Percentiles rank a stretch among this genome's conserved stretches.
These are phyloP conservation scores for Aspergillus sp. DNA, from an alignment of 2,329 filamentous ascomycete genomes.

Conservation along the genomic window DNA sequence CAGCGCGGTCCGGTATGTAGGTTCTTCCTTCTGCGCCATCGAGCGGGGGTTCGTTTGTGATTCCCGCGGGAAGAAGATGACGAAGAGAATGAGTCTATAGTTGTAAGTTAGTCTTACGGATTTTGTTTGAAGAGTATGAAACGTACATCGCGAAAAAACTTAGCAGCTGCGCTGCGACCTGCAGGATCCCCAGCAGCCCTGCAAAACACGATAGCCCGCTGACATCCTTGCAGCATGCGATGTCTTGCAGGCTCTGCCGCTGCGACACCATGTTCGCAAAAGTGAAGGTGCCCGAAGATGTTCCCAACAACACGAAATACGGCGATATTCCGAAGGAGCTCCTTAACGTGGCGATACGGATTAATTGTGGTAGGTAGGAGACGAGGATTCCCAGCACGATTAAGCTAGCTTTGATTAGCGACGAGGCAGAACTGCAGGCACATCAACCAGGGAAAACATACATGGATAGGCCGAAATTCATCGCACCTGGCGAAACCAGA, in stretches of 20 bases:
- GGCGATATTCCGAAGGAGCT: constrained; percentile 94
- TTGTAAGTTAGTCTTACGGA: background rate
- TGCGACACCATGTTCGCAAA: constrained; percentile 91
- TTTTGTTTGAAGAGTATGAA: background rate
- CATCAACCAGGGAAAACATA: constrained; percentile 31
- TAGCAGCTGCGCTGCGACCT: constrained; percentile 87
- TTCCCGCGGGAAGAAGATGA: constrained; percentile 83
- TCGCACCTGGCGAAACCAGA: constrained; percentile 51
- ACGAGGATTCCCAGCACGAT: constrained; percentile 85
- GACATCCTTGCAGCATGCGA: constrained; percentile 81
- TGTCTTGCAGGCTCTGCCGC: constrained; percentile 77
- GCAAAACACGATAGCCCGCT: constrained; percentile 80
- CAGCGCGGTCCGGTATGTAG: constrained; percentile 76
- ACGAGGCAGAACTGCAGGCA: background rate
- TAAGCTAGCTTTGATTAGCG: constrained; percentile 47
- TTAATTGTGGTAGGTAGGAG: constrained; percentile 93
- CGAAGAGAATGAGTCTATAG: constrained; percentile 80
- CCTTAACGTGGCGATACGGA: constrained; percentile 80
- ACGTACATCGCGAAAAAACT: constrained; percentile 90
- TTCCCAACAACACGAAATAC: constrained; percentile 91
- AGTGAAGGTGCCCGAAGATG: constrained; percentile 81
- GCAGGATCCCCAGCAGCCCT: constrained; percentile 81
- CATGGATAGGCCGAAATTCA: constrained; percentile 57
- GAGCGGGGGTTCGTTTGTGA: constrained; percentile 48
- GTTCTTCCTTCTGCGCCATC: constrained; percentile 48